Evolutionary conservation across 805 yeast species (phyloP).

Genomic region (Myxozyma kluyveri): DNA sequence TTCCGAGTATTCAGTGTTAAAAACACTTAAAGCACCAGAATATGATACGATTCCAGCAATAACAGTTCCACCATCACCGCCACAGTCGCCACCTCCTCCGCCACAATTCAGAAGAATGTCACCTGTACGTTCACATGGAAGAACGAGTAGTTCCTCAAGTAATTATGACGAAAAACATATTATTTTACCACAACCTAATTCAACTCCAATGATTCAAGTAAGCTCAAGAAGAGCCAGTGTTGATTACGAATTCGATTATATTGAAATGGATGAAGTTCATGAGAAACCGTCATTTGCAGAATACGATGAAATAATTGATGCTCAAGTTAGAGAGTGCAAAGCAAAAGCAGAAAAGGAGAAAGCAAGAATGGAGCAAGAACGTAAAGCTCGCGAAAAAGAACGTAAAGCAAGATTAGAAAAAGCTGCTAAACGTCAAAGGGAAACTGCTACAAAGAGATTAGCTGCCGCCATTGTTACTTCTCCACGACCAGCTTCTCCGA

Average conservation of each 20-base stretch:
- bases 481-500: not conserved
- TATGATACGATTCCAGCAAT: too few relatives aligned
- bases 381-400: not conserved
- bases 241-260: slow-evolving; percentile 18
- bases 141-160: not conserved
- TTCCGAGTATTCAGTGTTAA: slow-evolving; percentile 40
- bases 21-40: slow-evolving; percentile 15
- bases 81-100: not conserved
- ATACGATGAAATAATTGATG: slow-evolving; percentile 7
- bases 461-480: not conserved
- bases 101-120: not conserved
- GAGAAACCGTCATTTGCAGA: slow-evolving; percentile 6
- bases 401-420: not conserved
- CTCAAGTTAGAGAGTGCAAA: slow-evolving; percentile 12
- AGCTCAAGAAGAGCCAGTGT: not conserved
- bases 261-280: slow-evolving; percentile 19
- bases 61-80: not conserved
- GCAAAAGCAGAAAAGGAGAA: slow-evolving; percentile 9
- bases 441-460: not conserved
- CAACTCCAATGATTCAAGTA: not conserved
- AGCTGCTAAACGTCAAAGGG: not conserved
- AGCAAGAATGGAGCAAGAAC: slow-evolving; percentile 5
- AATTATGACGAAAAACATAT: not conserved
- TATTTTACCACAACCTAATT: not conserved
- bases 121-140: not conserved